phyloP scores from a whole-genome alignment of 352 stramenopile species.

The Phytophthora sp. region DNA sequence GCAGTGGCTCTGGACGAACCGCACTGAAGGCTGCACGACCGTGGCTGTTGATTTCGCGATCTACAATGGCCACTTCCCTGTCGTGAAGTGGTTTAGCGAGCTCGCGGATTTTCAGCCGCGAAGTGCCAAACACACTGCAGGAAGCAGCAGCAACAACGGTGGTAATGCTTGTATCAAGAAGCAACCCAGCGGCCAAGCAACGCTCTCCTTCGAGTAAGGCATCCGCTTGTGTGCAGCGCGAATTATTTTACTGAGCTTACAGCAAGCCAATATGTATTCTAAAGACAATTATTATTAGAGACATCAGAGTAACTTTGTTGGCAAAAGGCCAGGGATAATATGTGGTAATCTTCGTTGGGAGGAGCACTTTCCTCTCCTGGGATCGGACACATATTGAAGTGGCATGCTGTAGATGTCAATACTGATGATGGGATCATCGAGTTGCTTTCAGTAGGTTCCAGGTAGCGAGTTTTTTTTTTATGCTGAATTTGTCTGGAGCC shows the following conservation, averaged over 20 bases:
- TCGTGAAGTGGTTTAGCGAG: constrained; percentile 61
- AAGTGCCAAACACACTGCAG: constrained; percentile 20
- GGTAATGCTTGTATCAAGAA: constrained; percentile 34
- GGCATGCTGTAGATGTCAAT: neutral
- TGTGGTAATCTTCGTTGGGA: too few species aligned
- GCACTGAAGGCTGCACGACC: constrained; percentile 67
- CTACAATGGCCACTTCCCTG: constrained; percentile 70
- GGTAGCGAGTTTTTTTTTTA: too few species aligned
- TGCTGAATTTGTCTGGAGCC: too few species aligned
- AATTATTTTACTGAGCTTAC: constrained; percentile 13
- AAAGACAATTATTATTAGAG: constrained; percentile 23
- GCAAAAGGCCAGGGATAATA: too few species aligned
- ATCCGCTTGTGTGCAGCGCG: neutral
- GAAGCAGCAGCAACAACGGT: neutral
- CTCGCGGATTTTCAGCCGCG: constrained; percentile 36
- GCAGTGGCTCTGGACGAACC: constrained; percentile 58
- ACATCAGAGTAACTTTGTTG: neutral
- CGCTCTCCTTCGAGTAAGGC: constrained; percentile 32
- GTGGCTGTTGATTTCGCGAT: constrained; percentile 72
- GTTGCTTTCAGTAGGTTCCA: too few species aligned
- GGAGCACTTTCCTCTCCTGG: constrained; percentile 12
- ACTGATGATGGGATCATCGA: too few species aligned
- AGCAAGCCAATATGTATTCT: constrained; percentile 18
- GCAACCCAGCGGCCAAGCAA: constrained; percentile 19
- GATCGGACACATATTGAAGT: constrained; percentile 13